Conservation (phyloP, 73 alveolate genomes). For the Paramecium sexaurelia region DNA sequence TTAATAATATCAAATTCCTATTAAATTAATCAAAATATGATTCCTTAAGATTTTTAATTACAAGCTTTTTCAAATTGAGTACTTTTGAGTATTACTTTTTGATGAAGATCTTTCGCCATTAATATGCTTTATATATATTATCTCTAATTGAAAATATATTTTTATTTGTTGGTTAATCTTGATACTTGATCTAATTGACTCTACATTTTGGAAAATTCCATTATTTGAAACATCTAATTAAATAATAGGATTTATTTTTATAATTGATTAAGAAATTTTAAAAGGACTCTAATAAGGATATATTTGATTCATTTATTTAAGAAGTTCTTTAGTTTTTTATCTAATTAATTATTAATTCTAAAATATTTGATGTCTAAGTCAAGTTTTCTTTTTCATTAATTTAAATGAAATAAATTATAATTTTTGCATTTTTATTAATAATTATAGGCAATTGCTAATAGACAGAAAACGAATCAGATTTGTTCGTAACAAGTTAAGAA, state of each 20-base stretch:
- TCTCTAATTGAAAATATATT: neutral
- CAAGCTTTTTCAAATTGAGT: constrained; percentile 22
- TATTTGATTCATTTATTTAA: neutral
- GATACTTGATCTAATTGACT: neutral
- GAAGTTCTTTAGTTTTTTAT: neutral
- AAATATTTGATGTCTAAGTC: neutral
- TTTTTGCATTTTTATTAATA: neutral
- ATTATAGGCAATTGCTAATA: neutral
- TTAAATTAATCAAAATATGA: neutral
- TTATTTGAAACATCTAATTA: neutral
- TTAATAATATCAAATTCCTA: constrained; percentile 37
- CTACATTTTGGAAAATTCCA: neutral
- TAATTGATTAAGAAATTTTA: neutral
- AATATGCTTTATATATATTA: neutral
- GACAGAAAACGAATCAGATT: neutral
- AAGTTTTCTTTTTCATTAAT: neutral
- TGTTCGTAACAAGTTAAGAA: neutral
- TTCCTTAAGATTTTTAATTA: constrained; percentile 14
- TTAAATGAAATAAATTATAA: neutral
- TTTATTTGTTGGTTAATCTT: neutral
- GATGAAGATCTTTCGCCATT: neutral
- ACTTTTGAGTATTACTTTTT: neutral
- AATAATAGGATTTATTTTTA: neutral
- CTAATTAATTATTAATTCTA: neutral
- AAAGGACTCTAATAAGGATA: neutral